These are phyloP conservation scores for Paraglomus brasilianum DNA, from an alignment of 192 early-diverging fungal species.

Conservation along the genomic window DNA sequence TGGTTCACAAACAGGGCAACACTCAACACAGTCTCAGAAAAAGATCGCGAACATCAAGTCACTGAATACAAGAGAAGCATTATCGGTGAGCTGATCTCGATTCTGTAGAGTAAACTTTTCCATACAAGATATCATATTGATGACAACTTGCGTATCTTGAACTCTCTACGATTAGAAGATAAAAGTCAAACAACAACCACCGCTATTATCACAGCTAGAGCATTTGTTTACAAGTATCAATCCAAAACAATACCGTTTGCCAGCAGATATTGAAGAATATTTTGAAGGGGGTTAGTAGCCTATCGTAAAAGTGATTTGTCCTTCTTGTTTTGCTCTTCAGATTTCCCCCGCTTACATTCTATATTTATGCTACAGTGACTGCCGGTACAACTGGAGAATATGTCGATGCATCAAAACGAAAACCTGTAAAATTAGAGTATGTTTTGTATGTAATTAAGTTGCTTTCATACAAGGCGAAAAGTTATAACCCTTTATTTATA, in stretches of 20 bases:
- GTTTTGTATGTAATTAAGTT: neutral
- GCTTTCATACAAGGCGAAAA: neutral
- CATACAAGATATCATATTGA: neutral
- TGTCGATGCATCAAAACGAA: conserved; percentile 1
- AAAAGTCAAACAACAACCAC: neutral
- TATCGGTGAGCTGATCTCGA: conserved; percentile 4
- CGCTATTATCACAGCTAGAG: neutral
- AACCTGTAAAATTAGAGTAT: conserved; percentile 1
- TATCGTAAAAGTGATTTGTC: neutral
- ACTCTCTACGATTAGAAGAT: neutral
- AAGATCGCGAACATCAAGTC: no score
- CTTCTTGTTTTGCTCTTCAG: neutral
- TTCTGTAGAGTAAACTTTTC: neutral
- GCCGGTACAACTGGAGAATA: conserved; percentile 9
- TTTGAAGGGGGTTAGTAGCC: conserved; percentile 19
- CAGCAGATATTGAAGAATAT: neutral
- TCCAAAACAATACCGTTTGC: neutral
- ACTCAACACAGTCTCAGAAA: neutral
- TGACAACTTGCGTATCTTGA: neutral
- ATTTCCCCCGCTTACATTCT: neutral
- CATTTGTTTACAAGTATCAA: neutral
- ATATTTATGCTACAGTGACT: neutral
- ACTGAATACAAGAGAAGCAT: neutral
- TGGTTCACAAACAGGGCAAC: neutral
- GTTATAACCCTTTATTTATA: neutral